phyloP scores from a whole-genome alignment of 2,329 filamentous ascomycete genomes.

The Juglanconis sp. region DNA sequence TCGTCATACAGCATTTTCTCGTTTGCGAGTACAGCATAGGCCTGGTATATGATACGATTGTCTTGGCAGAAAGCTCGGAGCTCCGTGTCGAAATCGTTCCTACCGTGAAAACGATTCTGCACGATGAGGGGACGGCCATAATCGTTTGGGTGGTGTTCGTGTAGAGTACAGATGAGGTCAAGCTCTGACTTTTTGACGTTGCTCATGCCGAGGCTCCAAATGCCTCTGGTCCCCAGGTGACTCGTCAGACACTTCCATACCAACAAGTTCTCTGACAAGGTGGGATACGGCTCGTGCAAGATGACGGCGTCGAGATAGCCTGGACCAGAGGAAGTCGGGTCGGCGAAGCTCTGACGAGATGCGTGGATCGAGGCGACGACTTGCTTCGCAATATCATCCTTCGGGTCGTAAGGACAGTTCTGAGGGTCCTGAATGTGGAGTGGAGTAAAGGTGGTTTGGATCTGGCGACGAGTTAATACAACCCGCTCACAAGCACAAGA shows the following conservation, averaged over 20 bases:
- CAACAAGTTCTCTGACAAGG: conserved; percentile 48
- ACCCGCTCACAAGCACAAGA: not conserved
- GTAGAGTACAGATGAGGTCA: conserved; percentile 31
- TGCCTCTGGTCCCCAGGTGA: conserved; percentile 59
- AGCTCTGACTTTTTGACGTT: conserved; percentile 64
- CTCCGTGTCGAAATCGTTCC: conserved; percentile 56
- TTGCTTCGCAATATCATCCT: conserved; percentile 58
- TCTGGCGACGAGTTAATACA: conserved; percentile 35
- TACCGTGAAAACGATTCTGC: conserved; percentile 70
- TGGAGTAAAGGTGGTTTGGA: conserved; percentile 83
- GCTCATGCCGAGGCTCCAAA: conserved; percentile 71
- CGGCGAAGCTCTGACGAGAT: conserved; percentile 61
- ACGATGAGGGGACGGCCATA: conserved; percentile 44
- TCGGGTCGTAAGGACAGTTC: conserved; percentile 61
- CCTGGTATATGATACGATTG: conserved; percentile 44
- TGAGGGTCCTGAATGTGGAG: conserved; percentile 57
- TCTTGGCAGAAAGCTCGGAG: conserved; percentile 52
- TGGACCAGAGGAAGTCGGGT: conserved; percentile 28
- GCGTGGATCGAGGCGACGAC: conserved; percentile 64
- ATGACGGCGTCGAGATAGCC: conserved; percentile 69
- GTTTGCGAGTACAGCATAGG: conserved; percentile 55
- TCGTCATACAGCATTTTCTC: conserved; percentile 32
- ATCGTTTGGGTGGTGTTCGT: conserved; percentile 42
- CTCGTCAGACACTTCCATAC: conserved; percentile 62
- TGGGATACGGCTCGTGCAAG: conserved; percentile 60